These are phyloP conservation scores for Amylocarpus encephaloides DNA, from an alignment of 2,329 filamentous ascomycete species.

Conservation along the genomic window DNA sequence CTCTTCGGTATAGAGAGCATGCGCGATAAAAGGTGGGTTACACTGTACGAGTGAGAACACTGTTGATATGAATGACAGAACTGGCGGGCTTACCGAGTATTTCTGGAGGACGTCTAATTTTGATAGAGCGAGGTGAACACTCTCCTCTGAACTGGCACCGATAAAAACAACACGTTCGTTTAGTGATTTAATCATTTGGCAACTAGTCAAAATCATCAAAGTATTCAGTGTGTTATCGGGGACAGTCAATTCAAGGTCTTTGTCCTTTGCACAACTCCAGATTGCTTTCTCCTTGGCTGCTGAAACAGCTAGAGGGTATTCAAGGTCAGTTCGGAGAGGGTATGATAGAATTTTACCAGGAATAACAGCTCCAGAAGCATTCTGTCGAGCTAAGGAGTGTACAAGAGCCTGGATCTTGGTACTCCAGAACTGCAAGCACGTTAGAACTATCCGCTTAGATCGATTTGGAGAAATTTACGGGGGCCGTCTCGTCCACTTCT, in stretches of 20 bases:
- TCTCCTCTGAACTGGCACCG: slow-evolving; percentile 10
- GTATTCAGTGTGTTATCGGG: slow-evolving; percentile 6
- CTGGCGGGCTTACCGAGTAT: slow-evolving; percentile 17
- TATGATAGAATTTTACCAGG: not conserved
- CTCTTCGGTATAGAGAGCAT: slow-evolving; percentile 25
- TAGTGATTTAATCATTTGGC: slow-evolving; percentile 16
- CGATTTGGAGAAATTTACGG: not conserved
- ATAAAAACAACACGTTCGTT: slow-evolving; percentile 18
- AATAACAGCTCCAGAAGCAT: not conserved
- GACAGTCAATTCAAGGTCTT: slow-evolving; percentile 11
- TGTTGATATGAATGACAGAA: not conserved
- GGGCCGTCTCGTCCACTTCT: not conserved
- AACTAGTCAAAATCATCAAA: slow-evolving; percentile 18
- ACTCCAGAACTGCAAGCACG: slow-evolving; percentile 14
- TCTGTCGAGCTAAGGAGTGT: slow-evolving; percentile 8
- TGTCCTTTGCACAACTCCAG: slow-evolving; percentile 7
- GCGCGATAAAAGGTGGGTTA: slow-evolving; percentile 1
- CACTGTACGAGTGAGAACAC: not conserved
- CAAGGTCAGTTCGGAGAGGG: not conserved
- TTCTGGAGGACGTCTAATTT: slow-evolving; percentile 26
- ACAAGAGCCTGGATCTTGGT: slow-evolving; percentile 17
- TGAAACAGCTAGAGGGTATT: slow-evolving; percentile 6
- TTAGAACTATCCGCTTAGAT: not conserved
- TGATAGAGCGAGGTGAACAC: slow-evolving; percentile 11
- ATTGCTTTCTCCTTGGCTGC: slow-evolving; percentile 6